A percentile compares a stretch with the other conserved stretches of the same genome.
Evolutionary conservation across 2,329 filamentous ascomycete species (phyloP).

Genomic region (Lanzia echinophila): DNA sequence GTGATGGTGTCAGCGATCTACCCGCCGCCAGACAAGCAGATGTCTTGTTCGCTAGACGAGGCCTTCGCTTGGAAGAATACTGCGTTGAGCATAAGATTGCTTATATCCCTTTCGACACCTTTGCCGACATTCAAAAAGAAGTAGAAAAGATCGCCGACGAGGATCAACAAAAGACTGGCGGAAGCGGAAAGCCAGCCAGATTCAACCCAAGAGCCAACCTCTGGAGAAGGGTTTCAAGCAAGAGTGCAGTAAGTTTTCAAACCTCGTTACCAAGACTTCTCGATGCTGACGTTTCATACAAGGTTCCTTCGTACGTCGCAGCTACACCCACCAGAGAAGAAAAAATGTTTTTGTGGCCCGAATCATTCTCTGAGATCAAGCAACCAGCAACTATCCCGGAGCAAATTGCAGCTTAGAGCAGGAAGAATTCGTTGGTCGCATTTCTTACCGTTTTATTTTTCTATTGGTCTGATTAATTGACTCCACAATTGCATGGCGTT

Average conservation of each 20-base stretch:
- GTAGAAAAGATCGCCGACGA: slow-evolving; percentile 50
- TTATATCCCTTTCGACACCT: slow-evolving; percentile 58
- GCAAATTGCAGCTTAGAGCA: neutral
- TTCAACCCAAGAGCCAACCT: slow-evolving; percentile 65
- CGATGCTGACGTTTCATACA: neutral
- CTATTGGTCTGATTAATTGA: neutral
- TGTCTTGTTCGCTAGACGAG: slow-evolving; percentile 60
- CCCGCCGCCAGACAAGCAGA: slow-evolving; percentile 60
- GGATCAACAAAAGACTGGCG: slow-evolving; percentile 54
- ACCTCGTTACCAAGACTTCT: neutral
- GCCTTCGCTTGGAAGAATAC: slow-evolving; percentile 58
- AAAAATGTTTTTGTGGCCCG: slow-evolving; percentile 57
- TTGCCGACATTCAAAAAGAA: slow-evolving; percentile 57
- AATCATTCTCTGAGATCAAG: slow-evolving; percentile 42
- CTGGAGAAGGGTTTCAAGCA: slow-evolving; percentile 57
- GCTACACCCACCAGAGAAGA: slow-evolving; percentile 50
- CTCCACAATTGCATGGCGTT: neutral
- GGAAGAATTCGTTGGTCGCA: neutral
- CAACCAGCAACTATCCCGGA: neutral
- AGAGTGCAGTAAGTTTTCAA: slow-evolving; percentile 36
- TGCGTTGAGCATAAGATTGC: slow-evolving; percentile 54
- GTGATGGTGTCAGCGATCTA: slow-evolving; percentile 62
- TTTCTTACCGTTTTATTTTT: neutral
- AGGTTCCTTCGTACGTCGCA: slow-evolving; percentile 41
- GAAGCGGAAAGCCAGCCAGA: slow-evolving; percentile 49